Evolutionary conservation across 345 rosid species (phyloP), one percentile per base, ranked within the genome.

Genomic region (Trapa incisa): DNA sequence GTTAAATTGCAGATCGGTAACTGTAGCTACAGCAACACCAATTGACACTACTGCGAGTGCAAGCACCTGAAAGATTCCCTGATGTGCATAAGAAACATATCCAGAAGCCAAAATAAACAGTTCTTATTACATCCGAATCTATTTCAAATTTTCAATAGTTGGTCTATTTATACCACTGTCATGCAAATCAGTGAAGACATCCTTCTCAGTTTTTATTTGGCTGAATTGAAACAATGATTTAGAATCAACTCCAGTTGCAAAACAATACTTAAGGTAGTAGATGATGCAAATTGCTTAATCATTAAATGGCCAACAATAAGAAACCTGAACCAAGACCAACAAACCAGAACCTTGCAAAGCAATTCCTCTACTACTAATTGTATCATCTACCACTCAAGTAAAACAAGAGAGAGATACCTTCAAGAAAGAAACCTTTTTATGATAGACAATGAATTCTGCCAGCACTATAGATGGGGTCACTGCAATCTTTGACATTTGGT

Each of bases 401-500:
- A 53, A 53, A 15, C 9, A 7, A 57, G 62, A 41, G 43, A 41
- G 65, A 1, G 33, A 78, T 80, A 89, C 99, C 97, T 89, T 91
- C 60, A 78, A 65, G 78, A 87, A 82, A 69, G 92, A 81, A 65
- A 87, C 92, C 71, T 74, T 83, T 81, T 89, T 94, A 63, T 69
- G 64, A 52, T 76, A 94, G 81, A 89, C 86, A 68, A 91, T 74
- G 75, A 91, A 94, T 71, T 94, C 97, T 35, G 91, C 89, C 39
- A 94, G 77, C 73, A 94, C 96, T 73, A 94, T 89, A 22, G 99
- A 89, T 12, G 99, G 99, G 0, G 96, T 94, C 47, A 89, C 96
- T 35, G 93, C 89, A 75, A 91, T 86, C 87, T 94, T 91, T 22
- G 96, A 89, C 96, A 94, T 94, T 83, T 89, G 97, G 78, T 94